phyloP scores from a whole-genome alignment of 768 basidiomycete genomes.

The Kockovaella imperatae region DNA sequence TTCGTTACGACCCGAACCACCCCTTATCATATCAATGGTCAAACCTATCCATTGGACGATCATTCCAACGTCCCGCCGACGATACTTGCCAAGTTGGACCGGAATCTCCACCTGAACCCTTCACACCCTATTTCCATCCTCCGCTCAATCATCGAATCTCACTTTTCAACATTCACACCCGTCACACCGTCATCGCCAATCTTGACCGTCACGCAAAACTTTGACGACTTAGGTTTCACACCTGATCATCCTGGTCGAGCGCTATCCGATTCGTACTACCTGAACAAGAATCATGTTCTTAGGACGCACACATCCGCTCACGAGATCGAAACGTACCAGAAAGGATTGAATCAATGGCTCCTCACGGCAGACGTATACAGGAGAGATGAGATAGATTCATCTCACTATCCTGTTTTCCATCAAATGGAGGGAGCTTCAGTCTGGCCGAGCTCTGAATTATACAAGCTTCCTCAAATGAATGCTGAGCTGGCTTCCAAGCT shows the following conservation, averaged over 20 bases:
- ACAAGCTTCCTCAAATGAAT: constrained; percentile 63
- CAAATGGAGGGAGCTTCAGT: constrained; percentile 93
- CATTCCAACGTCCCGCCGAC: constrained; percentile 77
- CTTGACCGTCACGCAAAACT: constrained; percentile 80
- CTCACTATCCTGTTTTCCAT: constrained; percentile 97
- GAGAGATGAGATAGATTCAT: constrained; percentile 93
- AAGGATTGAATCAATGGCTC: constrained; percentile 73
- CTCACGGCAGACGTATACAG: constrained; percentile 95
- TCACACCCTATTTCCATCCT: constrained; percentile 82
- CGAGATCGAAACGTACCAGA: constrained; percentile 78
- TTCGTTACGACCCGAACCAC: neutral
- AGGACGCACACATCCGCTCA: constrained; percentile 98
- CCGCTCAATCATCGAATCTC: constrained; percentile 70
- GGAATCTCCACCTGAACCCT: constrained; percentile 65
- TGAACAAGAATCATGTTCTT: constrained; percentile 82
- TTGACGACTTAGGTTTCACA: constrained; percentile 93
- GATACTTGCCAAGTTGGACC: constrained; percentile 71
- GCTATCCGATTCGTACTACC: constrained; percentile 88
- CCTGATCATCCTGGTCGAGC: constrained; percentile 86
- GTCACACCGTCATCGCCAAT: constrained; percentile 74
- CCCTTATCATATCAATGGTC: constrained; percentile 33
- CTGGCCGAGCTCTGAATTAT: constrained; percentile 52
- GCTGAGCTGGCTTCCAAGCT: constrained; percentile 56
- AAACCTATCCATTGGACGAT: constrained; percentile 60
- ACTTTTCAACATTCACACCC: constrained; percentile 67